Evolutionary conservation across 2,329 filamentous ascomycete species (phyloP), one percentile per base, ranked within the genome.

Genomic region (Purpureocillium takamizusanense): DNA sequence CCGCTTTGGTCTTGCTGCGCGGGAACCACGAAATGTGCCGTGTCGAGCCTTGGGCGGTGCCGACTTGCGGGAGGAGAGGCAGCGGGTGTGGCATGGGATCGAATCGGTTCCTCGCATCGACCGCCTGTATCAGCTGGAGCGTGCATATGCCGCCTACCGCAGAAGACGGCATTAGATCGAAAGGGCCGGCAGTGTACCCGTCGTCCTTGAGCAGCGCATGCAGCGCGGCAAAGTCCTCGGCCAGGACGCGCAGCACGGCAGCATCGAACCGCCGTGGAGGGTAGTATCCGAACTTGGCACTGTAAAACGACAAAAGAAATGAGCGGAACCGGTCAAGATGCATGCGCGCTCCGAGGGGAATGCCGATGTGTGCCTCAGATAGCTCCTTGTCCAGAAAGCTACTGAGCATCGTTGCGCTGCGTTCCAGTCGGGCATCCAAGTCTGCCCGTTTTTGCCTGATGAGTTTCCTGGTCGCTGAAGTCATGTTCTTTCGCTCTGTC

Each of bases 281-380:
- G 58, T 83, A 90, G 47, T 80, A 81, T 5, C 83, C 83, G 25
- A 86, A 69, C 38, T 78, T 79, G 1, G 72, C 67, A 1, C 76
- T 65, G 51, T 87, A 89, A 50, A 78, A 82, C 1, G 68, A 66
- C 18, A 80, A 67, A 1, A 92, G 57, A 45, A 86, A 84, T 8
- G 74, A 70, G 34, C 84, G 71, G 54, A 90, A 90, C 2, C 75
- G 74, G 44, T 87, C 78, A 1, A 90, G 70, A 49, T 92, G 85
- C 3, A 73, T 68, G 45, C 79, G 67, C 4, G 76, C 72, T 1
- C 70, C 74, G 1, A 67, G 57, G 2, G 78, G 66, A 1, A 89
- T 66, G 2, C 81, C 81, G n/a, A 87, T 62, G 38, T 80, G 64
- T 1, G 76, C 62, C 35, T 81, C 70, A 0, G 79, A 82, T 4